A percentile compares a stretch with the other conserved stretches of the same genome.
Conservation (phyloP, 2,329 filamentous ascomycete genomes). For the Aspergillus alliaceus region DNA sequence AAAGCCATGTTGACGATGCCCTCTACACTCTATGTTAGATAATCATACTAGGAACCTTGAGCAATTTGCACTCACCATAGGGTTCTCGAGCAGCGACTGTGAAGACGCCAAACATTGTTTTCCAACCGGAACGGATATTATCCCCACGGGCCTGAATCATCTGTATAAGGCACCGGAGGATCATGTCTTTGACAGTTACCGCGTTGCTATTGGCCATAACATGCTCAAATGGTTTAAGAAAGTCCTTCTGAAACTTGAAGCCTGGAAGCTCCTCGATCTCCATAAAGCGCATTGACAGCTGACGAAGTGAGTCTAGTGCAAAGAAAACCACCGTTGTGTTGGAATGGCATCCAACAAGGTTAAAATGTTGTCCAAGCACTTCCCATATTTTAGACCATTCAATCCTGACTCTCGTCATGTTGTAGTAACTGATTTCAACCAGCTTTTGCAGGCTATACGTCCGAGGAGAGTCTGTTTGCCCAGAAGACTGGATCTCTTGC, state of each 20-base stretch:
- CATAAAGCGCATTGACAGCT: constrained; percentile 98
- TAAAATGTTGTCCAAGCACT: constrained; percentile 97
- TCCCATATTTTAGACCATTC: constrained; percentile 99
- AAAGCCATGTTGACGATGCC: constrained; percentile 95
- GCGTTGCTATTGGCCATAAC: constrained; percentile 92
- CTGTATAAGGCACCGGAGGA: constrained; percentile 90
- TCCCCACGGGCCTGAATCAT: constrained; percentile 98
- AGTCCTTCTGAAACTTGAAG: constrained; percentile 99
- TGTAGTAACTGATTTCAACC: constrained; percentile 99
- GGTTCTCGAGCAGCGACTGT: constrained; percentile 91
- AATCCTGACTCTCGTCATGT: constrained; percentile 97
- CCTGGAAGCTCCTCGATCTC: constrained; percentile 96
- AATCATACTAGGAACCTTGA: neutral
- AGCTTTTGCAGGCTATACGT: constrained; percentile 98
- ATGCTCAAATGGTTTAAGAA: constrained; percentile 96
- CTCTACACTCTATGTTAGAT: constrained; percentile 55
- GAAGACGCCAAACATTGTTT: constrained; percentile 99
- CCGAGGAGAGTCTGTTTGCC: constrained; percentile 89
- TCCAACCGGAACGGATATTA: constrained; percentile 97
- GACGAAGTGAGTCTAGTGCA: constrained; percentile 88
- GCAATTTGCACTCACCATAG: constrained; percentile 56
- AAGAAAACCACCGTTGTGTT: constrained; percentile 98
- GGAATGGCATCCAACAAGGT: constrained; percentile 91
- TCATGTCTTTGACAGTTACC: constrained; percentile 95
- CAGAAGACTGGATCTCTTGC: constrained; percentile 98